A percentile compares a stretch with the other conserved stretches of the same genome.
Conservation (phyloP, 306 rosid genomes). For the Lathyrus sativus region DNA sequence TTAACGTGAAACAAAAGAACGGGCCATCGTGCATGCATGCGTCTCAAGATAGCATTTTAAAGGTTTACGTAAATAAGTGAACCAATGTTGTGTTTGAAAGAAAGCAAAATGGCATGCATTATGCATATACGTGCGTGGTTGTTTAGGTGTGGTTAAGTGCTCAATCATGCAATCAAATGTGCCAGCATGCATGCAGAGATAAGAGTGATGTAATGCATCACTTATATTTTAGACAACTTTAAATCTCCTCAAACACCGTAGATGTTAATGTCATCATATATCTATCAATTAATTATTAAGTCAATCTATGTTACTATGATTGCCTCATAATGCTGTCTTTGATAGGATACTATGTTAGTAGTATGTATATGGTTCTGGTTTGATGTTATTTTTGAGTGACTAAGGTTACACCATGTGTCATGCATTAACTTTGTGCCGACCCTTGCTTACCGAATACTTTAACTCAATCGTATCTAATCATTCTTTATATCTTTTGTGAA, state of each 20-base stretch:
- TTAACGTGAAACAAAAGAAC: conserved; percentile 31
- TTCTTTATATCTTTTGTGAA: not conserved
- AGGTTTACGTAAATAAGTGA: conserved; percentile 48
- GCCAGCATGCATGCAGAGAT: conserved; percentile 30
- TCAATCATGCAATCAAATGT: not conserved
- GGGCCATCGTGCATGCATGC: conserved; percentile 39
- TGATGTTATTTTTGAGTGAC: conserved; percentile 30
- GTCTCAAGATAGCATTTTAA: conserved; percentile 44
- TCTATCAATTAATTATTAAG: not conserved
- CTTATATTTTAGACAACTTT: conserved; percentile 26
- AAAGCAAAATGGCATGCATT: not conserved
- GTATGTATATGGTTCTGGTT: not conserved
- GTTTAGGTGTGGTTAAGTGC: conserved; percentile 35
- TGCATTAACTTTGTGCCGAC: conserved; percentile 34
- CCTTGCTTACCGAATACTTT: conserved; percentile 45
- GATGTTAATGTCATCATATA: conserved; percentile 13
- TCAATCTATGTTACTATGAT: conserved; percentile 43
- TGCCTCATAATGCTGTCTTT: conserved; percentile 32
- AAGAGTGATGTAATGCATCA: conserved; percentile 51
- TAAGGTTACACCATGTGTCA: conserved; percentile 36
- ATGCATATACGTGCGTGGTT: not conserved
- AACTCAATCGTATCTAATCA: conserved; percentile 41
- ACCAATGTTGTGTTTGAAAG: conserved; percentile 22
- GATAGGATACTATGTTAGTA: not conserved
- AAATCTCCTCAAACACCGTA: conserved; percentile 13